Percentiles rank a stretch among this genome's conserved stretches.
Conservation (phyloP, 2,329 filamentous ascomycete genomes). For the Hymenoscyphus fructigenus region DNA sequence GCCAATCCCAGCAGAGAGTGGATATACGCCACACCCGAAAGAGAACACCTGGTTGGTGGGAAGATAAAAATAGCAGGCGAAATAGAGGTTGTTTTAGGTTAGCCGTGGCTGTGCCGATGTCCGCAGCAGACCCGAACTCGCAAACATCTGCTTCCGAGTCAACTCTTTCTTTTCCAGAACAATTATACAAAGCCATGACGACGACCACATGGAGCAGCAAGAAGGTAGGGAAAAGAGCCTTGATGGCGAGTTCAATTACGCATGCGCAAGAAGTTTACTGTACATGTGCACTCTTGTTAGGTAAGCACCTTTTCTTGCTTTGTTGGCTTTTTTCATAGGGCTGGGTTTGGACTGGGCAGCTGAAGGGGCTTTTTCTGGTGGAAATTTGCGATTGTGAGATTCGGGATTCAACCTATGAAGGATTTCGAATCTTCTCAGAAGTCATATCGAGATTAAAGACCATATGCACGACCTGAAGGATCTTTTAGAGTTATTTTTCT, state of each 20-base stretch:
- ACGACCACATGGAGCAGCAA: not conserved
- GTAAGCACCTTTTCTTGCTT: not conserved
- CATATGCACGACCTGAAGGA: not conserved
- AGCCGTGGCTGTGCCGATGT: not conserved
- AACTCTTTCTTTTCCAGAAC: not conserved
- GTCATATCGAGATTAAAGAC: conserved; percentile 1
- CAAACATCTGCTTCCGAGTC: not conserved
- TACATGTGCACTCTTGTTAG: not conserved
- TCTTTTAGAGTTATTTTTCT: not conserved
- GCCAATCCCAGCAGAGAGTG: not conserved
- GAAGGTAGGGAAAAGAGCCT: not conserved
- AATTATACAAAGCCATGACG: not conserved
- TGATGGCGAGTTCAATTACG: not conserved
- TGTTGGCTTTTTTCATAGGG: not conserved
- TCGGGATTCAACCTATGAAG: not conserved
- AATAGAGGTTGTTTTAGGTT: not conserved
- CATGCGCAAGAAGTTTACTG: not conserved
- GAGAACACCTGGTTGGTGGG: not conserved
- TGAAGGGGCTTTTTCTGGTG: conserved; percentile 2
- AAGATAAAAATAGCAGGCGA: not conserved
- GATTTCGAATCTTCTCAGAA: not conserved
- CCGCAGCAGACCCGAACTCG: not conserved
- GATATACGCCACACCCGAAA: not conserved
- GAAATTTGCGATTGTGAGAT: conserved; percentile 3
- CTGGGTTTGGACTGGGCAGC: not conserved